These are phyloP conservation scores for Asclepias syriaca DNA, from an alignment of 257 asterid genomes.

Conservation along the genomic window DNA sequence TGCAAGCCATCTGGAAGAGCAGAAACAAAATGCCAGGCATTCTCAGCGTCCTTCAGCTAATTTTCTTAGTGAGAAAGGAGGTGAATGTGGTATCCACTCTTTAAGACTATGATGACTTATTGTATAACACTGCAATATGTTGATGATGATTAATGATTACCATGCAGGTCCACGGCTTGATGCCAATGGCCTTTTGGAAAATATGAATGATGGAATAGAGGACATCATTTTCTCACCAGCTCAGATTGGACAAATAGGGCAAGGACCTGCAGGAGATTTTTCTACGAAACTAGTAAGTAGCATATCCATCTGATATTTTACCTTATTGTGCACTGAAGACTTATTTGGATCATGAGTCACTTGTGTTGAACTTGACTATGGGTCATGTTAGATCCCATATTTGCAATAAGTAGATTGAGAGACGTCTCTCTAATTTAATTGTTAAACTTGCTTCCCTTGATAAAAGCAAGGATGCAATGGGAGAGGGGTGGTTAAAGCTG, in stretches of 20 bases:
- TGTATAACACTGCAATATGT: background rate
- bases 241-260: slow-evolving; percentile 3
- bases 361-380: background rate
- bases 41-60: slow-evolving; percentile 21
- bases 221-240: slow-evolving; percentile 13
- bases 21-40: slow-evolving; percentile 17
- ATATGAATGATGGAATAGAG: slow-evolving; percentile 12
- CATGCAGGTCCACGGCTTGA: slow-evolving; percentile 23
- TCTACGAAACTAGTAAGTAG: slow-evolving; percentile 19
- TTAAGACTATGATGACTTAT: background rate
- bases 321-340: background rate
- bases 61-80: slow-evolving; percentile 15
- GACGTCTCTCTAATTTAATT: background rate
- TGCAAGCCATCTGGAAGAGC: slow-evolving; percentile 10
- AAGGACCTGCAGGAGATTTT: slow-evolving; percentile 13
- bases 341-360: background rate
- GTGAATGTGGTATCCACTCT: slow-evolving; percentile 9
- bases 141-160: slow-evolving; percentile 7
- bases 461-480: background rate
- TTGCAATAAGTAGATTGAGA: background rate
- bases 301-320: slow-evolving; percentile 7
- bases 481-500: background rate
- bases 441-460: background rate
- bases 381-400: background rate
- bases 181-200: slow-evolving; percentile 16